phyloP scores from a whole-genome alignment of 1,284 basidiomycete genomes.

The Salmacisia buchloeana region DNA sequence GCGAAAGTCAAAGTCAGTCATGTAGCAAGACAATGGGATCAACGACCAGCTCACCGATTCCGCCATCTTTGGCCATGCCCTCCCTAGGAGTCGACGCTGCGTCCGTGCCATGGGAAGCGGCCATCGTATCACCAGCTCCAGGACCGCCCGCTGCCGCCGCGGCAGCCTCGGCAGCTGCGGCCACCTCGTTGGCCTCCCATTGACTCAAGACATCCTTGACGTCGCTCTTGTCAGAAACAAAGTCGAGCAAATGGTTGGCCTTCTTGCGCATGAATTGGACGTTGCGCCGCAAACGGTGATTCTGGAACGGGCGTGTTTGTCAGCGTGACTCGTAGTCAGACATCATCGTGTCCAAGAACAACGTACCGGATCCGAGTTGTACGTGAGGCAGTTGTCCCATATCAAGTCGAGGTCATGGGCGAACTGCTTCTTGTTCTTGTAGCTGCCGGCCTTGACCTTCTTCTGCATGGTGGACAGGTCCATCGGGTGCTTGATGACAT shows the following conservation, averaged over 20 bases:
- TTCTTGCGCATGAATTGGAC: constrained; percentile 46
- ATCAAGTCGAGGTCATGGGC: constrained; percentile 89
- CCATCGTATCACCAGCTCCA: not conserved
- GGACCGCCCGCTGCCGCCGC: not conserved
- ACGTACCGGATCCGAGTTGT: constrained; percentile 78
- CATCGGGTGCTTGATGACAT: constrained; percentile 59
- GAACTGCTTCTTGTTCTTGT: constrained; percentile 91
- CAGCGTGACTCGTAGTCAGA: not conserved
- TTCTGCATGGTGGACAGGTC: constrained; percentile 85
- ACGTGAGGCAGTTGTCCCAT: constrained; percentile 89
- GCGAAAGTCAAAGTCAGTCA: no score
- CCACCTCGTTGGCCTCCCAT: constrained; percentile 28
- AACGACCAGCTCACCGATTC: no score
- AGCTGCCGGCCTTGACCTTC: constrained; percentile 78
- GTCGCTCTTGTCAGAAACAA: constrained; percentile 82
- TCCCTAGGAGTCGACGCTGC: no score
- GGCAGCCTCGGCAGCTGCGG: not conserved
- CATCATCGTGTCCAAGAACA: not conserved
- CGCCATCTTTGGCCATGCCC: no score
- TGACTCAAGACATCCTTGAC: constrained; percentile 40
- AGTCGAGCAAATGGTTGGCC: constrained; percentile 63
- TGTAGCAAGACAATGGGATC: no score
- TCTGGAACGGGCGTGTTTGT: constrained; percentile 9
- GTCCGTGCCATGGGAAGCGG: not conserved
- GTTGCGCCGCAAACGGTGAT: constrained; percentile 43